Conservation (phyloP, 805 yeast genomes). For the Candida boleticola region DNA sequence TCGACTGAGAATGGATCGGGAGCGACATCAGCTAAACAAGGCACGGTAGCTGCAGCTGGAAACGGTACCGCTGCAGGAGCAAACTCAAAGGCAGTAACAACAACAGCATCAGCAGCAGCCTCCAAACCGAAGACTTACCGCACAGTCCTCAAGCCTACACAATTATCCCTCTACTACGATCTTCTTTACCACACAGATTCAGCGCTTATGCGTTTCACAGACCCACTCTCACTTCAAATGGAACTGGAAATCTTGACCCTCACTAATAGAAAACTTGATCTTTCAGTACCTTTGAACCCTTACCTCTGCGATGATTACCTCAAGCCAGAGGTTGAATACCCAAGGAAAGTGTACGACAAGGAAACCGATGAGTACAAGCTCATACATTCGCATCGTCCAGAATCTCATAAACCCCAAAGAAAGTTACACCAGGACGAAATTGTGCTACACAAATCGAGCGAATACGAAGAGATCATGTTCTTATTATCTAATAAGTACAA, state of each 20-base stretch:
- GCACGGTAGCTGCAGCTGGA: background rate
- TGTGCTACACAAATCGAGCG: slow-evolving; percentile 63
- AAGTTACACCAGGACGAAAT: slow-evolving; percentile 43
- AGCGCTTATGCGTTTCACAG: slow-evolving; percentile 72
- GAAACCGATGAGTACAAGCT: slow-evolving; percentile 30
- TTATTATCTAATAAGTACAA: slow-evolving; percentile 39
- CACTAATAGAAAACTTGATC: slow-evolving; percentile 73
- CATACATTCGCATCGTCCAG: slow-evolving; percentile 30
- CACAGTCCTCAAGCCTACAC: slow-evolving; percentile 77
- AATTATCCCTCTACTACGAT: slow-evolving; percentile 79
- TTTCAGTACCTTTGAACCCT: slow-evolving; percentile 73
- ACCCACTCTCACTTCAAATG: slow-evolving; percentile 72
- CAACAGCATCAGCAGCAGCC: slow-evolving; percentile 4
- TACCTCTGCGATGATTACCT: slow-evolving; percentile 47
- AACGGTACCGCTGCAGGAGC: slow-evolving; percentile 1
- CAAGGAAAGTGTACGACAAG: slow-evolving; percentile 44
- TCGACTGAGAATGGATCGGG: background rate
- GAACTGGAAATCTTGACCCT: slow-evolving; percentile 84
- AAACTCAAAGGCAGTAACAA: background rate
- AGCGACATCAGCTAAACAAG: background rate
- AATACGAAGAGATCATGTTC: slow-evolving; percentile 87
- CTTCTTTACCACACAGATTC: slow-evolving; percentile 79
- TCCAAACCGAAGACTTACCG: slow-evolving; percentile 59
- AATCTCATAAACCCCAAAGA: slow-evolving; percentile 28
- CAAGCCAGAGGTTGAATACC: slow-evolving; percentile 47